phyloP scores from a whole-genome alignment of 305 asterid genomes.

The Solanum hybrid region DNA sequence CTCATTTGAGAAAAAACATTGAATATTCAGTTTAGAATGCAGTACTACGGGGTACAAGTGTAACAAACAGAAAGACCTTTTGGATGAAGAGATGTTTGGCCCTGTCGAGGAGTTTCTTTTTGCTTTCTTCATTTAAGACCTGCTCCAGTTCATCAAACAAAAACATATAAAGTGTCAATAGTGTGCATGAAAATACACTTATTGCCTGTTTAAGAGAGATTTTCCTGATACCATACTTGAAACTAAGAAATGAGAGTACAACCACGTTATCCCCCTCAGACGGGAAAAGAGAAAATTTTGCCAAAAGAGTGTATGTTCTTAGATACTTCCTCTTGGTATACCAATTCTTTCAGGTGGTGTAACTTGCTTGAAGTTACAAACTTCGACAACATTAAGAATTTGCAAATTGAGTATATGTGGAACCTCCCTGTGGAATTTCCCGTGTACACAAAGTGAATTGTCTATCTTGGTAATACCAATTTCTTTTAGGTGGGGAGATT shows the following conservation, averaged over 20 bases:
- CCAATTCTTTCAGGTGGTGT: not conserved
- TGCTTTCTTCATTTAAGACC: constrained; percentile 19
- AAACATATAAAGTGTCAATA: not conserved
- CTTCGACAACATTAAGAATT: not conserved
- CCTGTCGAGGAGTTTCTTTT: constrained; percentile 12
- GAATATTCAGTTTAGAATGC: not conserved
- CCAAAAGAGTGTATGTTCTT: not conserved
- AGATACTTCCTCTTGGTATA: not conserved
- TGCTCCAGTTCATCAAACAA: constrained; percentile 17
- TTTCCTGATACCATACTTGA: not conserved
- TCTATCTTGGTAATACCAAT: not conserved
- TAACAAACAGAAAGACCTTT: constrained; percentile 24
- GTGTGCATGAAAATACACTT: not conserved
- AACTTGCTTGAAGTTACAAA: not conserved
- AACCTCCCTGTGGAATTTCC: no score
- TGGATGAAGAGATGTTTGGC: constrained; percentile 20
- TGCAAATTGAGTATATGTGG: not conserved
- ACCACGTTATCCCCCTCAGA: not conserved
- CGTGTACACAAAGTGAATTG: not conserved
- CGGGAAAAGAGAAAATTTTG: not conserved
- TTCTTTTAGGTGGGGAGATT: not conserved
- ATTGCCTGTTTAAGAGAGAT: not conserved
- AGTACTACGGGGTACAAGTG: not conserved
- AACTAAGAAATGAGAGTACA: not conserved
- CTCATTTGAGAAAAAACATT: not conserved